Evolutionary conservation across 2,329 filamentous ascomycete genomes (phyloP).

Genomic region (Colletotrichum lentis): DNA sequence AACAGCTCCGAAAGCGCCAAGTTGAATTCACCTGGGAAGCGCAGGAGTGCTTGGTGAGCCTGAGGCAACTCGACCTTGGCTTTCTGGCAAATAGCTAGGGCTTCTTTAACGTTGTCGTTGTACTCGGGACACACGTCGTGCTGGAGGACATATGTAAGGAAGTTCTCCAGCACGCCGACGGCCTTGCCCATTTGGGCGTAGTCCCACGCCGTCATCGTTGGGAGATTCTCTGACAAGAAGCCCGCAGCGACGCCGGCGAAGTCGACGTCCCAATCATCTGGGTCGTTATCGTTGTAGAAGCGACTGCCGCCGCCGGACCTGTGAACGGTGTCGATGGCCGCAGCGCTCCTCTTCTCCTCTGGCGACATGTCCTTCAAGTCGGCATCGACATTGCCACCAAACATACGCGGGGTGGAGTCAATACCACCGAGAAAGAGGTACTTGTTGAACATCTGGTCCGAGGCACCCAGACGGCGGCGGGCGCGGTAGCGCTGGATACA

Average conservation of each 20-base stretch:
- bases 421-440: slow-evolving; percentile 88
- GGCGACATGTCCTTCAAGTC: slow-evolving; percentile 65
- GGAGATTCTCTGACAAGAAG: slow-evolving; percentile 70
- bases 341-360: slow-evolving; percentile 70
- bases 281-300: slow-evolving; percentile 60
- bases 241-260: slow-evolving; percentile 80
- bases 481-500: slow-evolving; percentile 84
- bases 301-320: slow-evolving; percentile 53
- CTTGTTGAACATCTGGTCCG: slow-evolving; percentile 73
- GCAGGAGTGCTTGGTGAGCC: slow-evolving; percentile 58
- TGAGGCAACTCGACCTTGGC: slow-evolving; percentile 74
- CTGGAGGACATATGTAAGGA: slow-evolving; percentile 84
- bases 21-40: slow-evolving; percentile 82
- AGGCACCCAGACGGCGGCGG: slow-evolving; percentile 74
- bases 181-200: slow-evolving; percentile 64
- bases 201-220: slow-evolving; percentile 64
- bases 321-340: slow-evolving; percentile 68
- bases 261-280: slow-evolving; percentile 77
- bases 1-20: slow-evolving; percentile 75
- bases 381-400: slow-evolving; percentile 67
- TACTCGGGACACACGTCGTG: slow-evolving; percentile 91
- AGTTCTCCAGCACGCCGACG: slow-evolving; percentile 78
- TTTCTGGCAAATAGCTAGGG: slow-evolving; percentile 70
- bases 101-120: slow-evolving; percentile 69
- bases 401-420: slow-evolving; percentile 64